Percentiles rank a stretch among this genome's conserved stretches.
Evolutionary conservation across 345 rosid species (phyloP).

Genomic region (Eucalyptus cloeziana): DNA sequence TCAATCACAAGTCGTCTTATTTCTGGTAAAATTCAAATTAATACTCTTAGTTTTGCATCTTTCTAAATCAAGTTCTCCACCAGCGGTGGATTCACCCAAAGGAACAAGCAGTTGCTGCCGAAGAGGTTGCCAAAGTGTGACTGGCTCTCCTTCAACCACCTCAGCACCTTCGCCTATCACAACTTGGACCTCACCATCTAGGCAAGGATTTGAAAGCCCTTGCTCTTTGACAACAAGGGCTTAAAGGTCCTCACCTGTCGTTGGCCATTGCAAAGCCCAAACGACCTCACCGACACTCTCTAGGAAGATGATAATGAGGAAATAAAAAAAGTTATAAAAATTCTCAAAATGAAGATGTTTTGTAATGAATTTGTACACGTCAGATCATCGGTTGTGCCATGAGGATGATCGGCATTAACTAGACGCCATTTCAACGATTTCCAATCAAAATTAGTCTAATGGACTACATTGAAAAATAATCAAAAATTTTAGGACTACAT

Average conservation of each 20-base stretch:
- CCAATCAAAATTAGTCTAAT: not conserved
- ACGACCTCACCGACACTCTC: not conserved
- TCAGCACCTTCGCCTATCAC: no score
- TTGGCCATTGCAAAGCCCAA: not conserved
- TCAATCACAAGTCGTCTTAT: no score
- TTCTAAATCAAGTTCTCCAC: not conserved
- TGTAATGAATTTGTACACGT: not conserved
- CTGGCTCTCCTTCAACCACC: no score
- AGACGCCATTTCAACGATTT: accelerated
- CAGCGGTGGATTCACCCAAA: no score
- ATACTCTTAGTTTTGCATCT: not conserved
- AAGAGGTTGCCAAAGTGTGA: no score
- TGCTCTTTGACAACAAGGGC: not conserved
- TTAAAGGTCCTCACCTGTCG: not conserved
- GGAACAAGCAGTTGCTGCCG: no score
- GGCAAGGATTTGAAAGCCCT: not conserved
- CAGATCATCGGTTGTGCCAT: not conserved
- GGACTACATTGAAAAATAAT: no score
- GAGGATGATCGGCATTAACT: not conserved
- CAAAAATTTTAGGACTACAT: not conserved
- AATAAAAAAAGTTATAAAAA: no score
- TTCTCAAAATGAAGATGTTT: not conserved
- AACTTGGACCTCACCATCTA: not conserved
- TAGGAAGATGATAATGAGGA: not conserved
- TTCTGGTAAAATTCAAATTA: no score